A percentile compares a stretch with the other conserved stretches of the same genome.
Evolutionary conservation across 1,284 basidiomycete species (phyloP).

Genomic region (Puccinia coronata): DNA sequence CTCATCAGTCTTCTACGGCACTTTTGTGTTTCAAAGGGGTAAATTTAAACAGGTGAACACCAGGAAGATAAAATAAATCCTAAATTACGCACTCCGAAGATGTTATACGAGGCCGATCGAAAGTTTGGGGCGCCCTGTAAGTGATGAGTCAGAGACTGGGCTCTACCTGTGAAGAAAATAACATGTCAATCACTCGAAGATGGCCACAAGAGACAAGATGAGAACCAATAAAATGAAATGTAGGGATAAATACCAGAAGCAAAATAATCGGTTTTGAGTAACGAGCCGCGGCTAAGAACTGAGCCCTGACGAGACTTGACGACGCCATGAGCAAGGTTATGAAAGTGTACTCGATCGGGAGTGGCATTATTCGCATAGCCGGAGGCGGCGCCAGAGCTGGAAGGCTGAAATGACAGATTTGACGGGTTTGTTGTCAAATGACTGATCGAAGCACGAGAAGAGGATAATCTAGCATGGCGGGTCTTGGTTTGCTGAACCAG

Average conservation of each 20-base stretch:
- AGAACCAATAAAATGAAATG: not conserved
- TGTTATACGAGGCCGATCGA: conserved; percentile 66
- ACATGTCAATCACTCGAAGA: not conserved
- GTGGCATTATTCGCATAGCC: not conserved
- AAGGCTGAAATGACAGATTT: not conserved
- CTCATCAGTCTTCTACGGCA: not conserved
- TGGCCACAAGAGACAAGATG: not conserved
- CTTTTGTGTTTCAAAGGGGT: no score
- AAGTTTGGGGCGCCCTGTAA: conserved; percentile 93
- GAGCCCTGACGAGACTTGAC: conserved; percentile 49
- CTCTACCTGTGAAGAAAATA: conserved; percentile 30
- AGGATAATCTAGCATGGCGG: not conserved
- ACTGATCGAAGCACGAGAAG: conserved; percentile 27
- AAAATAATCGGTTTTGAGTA: conserved; percentile 49
- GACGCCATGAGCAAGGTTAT: conserved; percentile 40
- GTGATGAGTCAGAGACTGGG: conserved; percentile 56
- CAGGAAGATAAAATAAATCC: conserved; percentile 63
- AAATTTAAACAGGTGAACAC: no score
- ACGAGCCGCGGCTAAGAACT: conserved; percentile 41
- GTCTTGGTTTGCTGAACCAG: not conserved
- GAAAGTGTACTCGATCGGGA: conserved; percentile 32
- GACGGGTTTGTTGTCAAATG: not conserved
- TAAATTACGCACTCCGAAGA: conserved; percentile 62
- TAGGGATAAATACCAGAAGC: conserved; percentile 37
- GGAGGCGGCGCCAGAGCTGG: not conserved